Conservation (phyloP, 2,329 filamentous ascomycete genomes). For the Aureobasidium subglaciale region DNA sequence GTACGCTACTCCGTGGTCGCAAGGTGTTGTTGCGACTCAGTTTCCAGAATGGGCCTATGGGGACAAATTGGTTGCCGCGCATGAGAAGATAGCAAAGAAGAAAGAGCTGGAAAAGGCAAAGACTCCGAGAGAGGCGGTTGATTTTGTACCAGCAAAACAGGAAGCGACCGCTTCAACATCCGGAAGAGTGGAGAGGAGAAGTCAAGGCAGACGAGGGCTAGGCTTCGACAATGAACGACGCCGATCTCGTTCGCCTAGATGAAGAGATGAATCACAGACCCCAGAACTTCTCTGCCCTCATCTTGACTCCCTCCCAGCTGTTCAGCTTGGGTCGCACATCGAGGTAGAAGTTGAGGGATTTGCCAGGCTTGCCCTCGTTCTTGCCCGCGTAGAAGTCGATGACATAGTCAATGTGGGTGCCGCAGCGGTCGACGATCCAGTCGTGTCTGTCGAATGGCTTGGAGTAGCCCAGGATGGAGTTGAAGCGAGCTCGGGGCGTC, state of each 20-base stretch:
- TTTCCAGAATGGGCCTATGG: slow-evolving; percentile 15
- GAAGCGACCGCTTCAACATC: neutral
- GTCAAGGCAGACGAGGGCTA: slow-evolving; percentile 9
- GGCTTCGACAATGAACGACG: slow-evolving; percentile 15
- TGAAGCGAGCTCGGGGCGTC: slow-evolving; percentile 76
- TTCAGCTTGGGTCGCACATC: slow-evolving; percentile 62
- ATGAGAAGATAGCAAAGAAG: slow-evolving; percentile 14
- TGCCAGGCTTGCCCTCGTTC: slow-evolving; percentile 34
- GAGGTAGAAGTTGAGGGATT: slow-evolving; percentile 55
- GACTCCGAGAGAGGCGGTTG: neutral
- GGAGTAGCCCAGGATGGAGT: slow-evolving; percentile 79
- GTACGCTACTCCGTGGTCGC: slow-evolving; percentile 54
- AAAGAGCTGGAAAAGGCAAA: slow-evolving; percentile 11
- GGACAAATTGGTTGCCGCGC: slow-evolving; percentile 12
- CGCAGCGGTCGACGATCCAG: slow-evolving; percentile 93
- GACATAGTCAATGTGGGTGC: slow-evolving; percentile 79
- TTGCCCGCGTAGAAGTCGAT: slow-evolving; percentile 94
- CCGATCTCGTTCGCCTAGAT: slow-evolving; percentile 10
- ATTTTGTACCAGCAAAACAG: slow-evolving; percentile 12
- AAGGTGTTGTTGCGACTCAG: slow-evolving; percentile 22
- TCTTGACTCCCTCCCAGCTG: slow-evolving; percentile 53
- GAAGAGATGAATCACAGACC: slow-evolving; percentile 18
- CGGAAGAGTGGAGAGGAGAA: slow-evolving; percentile 9
- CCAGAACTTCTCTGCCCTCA: slow-evolving; percentile 38
- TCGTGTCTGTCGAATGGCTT: slow-evolving; percentile 93